Percentiles rank a stretch among this genome's conserved stretches.
phyloP scores from a whole-genome alignment of 768 basidiomycete species.

The Suillus discolor region DNA sequence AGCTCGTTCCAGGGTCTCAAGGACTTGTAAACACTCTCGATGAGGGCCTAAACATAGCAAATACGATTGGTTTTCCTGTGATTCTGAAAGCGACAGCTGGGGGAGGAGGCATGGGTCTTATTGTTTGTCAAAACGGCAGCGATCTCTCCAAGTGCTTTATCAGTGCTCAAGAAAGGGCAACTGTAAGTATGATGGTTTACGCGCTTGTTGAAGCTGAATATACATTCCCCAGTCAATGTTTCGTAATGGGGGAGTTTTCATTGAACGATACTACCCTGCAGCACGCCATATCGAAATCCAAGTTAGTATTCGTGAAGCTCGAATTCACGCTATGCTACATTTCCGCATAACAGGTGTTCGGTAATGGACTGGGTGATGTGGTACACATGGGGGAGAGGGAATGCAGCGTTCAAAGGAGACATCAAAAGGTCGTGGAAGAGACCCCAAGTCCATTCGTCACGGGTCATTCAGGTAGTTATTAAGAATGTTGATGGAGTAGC shows the following conservation, averaged over 20 bases:
- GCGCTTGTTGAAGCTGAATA: background rate
- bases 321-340: slow-evolving; percentile 3
- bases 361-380: slow-evolving; percentile 59
- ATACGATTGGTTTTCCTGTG: slow-evolving; percentile 55
- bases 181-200: slow-evolving; percentile 36
- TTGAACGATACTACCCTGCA: slow-evolving; percentile 58
- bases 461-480: slow-evolving; percentile 41
- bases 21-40: slow-evolving; percentile 44
- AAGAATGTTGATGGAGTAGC: background rate
- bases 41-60: slow-evolving; percentile 44
- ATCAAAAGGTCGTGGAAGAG: slow-evolving; percentile 78
- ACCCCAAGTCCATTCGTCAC: slow-evolving; percentile 61
- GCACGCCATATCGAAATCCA: slow-evolving; percentile 71
- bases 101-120: slow-evolving; percentile 71
- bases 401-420: slow-evolving; percentile 67
- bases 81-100: slow-evolving; percentile 71
- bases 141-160: slow-evolving; percentile 42
- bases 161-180: slow-evolving; percentile 42
- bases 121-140: slow-evolving; percentile 47
- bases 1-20: slow-evolving; percentile 58
- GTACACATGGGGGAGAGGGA: slow-evolving; percentile 72
- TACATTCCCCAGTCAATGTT: slow-evolving; percentile 44
- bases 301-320: slow-evolving; percentile 33
- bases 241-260: slow-evolving; percentile 50
- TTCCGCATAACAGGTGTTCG: slow-evolving; percentile 53